Evolutionary conservation across 2,329 filamentous ascomycete species (phyloP).

Genomic region (Gliomastix tumulicola): DNA sequence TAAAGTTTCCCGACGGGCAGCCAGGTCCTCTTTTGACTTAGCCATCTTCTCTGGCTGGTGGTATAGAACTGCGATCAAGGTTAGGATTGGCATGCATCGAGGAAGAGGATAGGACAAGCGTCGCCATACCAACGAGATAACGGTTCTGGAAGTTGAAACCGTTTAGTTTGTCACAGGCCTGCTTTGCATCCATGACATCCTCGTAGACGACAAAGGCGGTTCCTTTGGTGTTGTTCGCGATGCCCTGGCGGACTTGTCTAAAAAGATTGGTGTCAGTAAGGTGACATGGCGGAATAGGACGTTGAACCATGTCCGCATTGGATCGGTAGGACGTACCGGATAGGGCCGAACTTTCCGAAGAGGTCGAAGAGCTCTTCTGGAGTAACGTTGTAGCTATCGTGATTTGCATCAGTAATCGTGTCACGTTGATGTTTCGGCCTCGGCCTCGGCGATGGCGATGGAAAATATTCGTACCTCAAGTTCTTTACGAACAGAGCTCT

Average conservation of each 20-base stretch:
- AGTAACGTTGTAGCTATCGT: constrained; percentile 90
- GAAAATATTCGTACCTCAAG: constrained; percentile 72
- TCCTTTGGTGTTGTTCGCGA: constrained; percentile 94
- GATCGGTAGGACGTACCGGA: constrained; percentile 58
- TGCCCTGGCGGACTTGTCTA: constrained; percentile 97
- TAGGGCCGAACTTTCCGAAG: constrained; percentile 94
- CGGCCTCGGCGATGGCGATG: no score
- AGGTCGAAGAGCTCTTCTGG: constrained; percentile 97
- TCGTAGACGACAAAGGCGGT: constrained; percentile 99
- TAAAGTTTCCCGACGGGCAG: constrained; percentile 92
- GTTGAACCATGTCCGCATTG: no score
- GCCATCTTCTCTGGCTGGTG: constrained; percentile 61
- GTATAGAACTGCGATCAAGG: constrained; percentile 42
- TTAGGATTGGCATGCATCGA: not conserved
- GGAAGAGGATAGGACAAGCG: not conserved
- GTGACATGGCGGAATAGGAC: not conserved
- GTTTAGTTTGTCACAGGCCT: constrained; percentile 98
- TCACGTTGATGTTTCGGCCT: not conserved
- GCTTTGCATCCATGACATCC: constrained; percentile 97
- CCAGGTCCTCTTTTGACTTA: constrained; percentile 88
- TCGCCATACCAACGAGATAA: constrained; percentile 84
- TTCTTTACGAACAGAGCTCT: constrained; percentile 99
- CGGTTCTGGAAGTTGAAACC: constrained; percentile 99
- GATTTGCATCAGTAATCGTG: constrained; percentile 46
- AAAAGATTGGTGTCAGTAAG: constrained; percentile 5